Base-by-base conservation (phyloP, 2,329 filamentous ascomycete species). In the Sporothrix dimorphospora region DNA sequence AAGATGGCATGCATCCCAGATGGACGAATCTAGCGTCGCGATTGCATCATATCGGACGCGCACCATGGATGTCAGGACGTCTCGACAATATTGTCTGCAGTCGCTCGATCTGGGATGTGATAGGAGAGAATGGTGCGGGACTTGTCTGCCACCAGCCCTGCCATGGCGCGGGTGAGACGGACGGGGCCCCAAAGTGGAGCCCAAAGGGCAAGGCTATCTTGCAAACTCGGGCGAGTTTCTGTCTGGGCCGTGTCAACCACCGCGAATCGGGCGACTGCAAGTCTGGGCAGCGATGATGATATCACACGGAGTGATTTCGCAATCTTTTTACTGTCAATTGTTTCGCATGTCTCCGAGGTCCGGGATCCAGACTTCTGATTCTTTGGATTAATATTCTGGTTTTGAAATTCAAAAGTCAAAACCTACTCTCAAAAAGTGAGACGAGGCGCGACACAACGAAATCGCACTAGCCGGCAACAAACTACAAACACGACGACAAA, bases 21-120 rank as follows among this genome's bases (percentile, higher is more conserved):
- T 71, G 47, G 47, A 34, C 69, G 9, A 71, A 72, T 72, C 53
- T 38, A 16, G 19, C 40, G 63, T 45, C 19, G 66, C 42, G 34
- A 72, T 72, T 55, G 67, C 67, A 72, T 59, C 71, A 72, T 72
- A 38, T 53, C 12, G 42, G 45, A 30, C 27, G 14, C 38, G 16
- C 67, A 38, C 40, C 68, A 49, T 53, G 45, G 45, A 67, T 51
- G 45, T 45, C 24, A 51, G 6, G 2, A 45, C 7, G 16, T 42
- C n/a, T 38, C 7, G 19, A 63, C 19, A 34, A 24, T 24, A 21
- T 38, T 34, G 57, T 63, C 30, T n/a, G 45, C 42, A 16, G 12
- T 9, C 2, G 21, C 8, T 63, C 59, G 21, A n/a, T 47, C 16
- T 19, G 6, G 40, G 24, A n/a, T 34, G 63, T 66, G 63, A 66